Evolutionary conservation across 1,284 basidiomycete species (phyloP).

Genomic region (Malassezia arunalokei): DNA sequence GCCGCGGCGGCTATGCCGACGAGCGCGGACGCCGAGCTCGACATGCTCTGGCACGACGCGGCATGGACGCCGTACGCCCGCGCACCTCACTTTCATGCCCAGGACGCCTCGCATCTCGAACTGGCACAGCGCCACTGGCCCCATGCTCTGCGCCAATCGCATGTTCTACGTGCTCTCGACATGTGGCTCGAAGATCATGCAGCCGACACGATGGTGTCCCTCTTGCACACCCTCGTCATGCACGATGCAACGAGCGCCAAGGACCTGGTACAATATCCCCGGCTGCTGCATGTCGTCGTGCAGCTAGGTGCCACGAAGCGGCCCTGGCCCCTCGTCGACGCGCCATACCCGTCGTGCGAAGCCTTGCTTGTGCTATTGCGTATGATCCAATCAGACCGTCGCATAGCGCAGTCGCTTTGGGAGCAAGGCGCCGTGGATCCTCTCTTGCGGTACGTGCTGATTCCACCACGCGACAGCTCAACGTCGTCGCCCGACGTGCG

Average conservation of each 20-base stretch:
- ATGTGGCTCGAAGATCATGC: background rate
- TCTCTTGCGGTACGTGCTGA: constrained; percentile 63
- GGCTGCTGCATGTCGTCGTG: constrained; percentile 3
- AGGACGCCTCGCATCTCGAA: constrained; percentile 12
- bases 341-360: constrained; percentile 14
- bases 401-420: constrained; percentile 55
- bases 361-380: constrained; percentile 56
- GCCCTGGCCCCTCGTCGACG: background rate
- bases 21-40: constrained; percentile 11
- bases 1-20: background rate
- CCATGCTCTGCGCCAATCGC: background rate
- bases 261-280: background rate
- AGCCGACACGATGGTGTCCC: background rate
- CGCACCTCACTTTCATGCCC: background rate
- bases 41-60: constrained; percentile 6
- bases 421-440: constrained; percentile 53
- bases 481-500: background rate
- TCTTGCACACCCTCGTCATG: background rate
- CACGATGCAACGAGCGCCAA: background rate
- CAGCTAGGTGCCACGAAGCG: background rate
- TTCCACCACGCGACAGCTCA: constrained; percentile 49
- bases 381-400: constrained; percentile 57
- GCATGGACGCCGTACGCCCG: background rate
- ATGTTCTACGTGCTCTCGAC: background rate
- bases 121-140: constrained; percentile 14